phyloP scores from a whole-genome alignment of 2,329 filamentous ascomycete species.

The Tolypocladium album region DNA sequence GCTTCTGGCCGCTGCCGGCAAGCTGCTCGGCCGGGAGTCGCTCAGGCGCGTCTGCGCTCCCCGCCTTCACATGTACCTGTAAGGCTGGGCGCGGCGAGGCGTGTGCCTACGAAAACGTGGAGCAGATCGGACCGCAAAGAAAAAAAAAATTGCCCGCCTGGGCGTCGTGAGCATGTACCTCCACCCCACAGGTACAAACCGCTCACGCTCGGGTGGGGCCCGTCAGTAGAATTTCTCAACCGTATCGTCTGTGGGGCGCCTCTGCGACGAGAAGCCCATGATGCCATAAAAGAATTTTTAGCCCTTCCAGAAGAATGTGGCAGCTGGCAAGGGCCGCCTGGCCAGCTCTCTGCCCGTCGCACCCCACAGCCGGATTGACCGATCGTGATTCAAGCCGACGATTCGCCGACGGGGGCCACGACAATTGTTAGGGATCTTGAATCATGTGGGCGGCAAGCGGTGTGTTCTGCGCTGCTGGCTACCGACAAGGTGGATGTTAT shows the following conservation, averaged over 20 bases:
- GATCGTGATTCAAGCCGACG: constrained; percentile 8
- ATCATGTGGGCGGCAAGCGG: not conserved
- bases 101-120: constrained; percentile 17
- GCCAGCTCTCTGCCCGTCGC: constrained; percentile 8
- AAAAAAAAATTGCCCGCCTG: not conserved
- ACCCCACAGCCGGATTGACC: constrained; percentile 15
- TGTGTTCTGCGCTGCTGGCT: not conserved
- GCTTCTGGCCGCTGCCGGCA: too few species aligned
- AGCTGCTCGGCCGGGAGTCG: not conserved
- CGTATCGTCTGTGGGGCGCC: not conserved
- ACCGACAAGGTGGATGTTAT: not conserved
- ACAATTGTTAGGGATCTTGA: constrained; percentile 1
- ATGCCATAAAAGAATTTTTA: constrained; percentile 14
- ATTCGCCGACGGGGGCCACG: constrained; percentile 10
- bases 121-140: constrained; percentile 5
- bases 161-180: constrained; percentile 11
- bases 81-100: constrained; percentile 6
- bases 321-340: constrained; percentile 3
- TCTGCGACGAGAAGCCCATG: constrained; percentile 4
- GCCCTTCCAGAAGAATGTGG: constrained; percentile 19
- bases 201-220: not conserved
- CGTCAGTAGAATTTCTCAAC: not conserved
- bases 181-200: constrained; percentile 17
- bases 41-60: not conserved
- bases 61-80: constrained; percentile 1